These are phyloP conservation scores for Parachlorella kessleri DNA, from an alignment of 139 green algal species.

Conservation along the genomic window DNA sequence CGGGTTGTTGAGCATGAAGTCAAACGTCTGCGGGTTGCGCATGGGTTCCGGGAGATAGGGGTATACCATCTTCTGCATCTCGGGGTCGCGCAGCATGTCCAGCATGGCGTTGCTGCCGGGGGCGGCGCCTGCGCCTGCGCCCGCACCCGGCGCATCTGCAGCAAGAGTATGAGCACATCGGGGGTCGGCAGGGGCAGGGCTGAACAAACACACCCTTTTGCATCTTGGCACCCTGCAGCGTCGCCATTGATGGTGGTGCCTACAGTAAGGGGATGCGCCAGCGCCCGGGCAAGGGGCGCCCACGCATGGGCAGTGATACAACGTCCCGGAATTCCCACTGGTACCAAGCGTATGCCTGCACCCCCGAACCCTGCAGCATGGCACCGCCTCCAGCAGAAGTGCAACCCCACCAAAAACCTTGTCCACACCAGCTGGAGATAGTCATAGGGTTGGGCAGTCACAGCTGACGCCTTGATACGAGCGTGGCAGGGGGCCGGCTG, in stretches of 20 bases:
- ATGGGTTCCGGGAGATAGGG: conserved; percentile 89
- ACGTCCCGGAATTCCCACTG: too few species aligned
- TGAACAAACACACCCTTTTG: neutral
- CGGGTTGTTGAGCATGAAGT: conserved; percentile 81
- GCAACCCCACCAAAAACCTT: too few species aligned
- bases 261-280: neutral
- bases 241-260: neutral
- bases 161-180: neutral
- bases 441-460: neutral
- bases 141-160: neutral
- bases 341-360: too few species aligned
- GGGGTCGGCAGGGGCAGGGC: too few species aligned
- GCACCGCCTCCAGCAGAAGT: too few species aligned
- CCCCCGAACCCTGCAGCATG: too few species aligned
- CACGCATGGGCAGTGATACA: too few species aligned
- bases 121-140: neutral
- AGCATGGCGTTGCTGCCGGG: conserved; percentile 19
- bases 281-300: neutral
- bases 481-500: neutral
- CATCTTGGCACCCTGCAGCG: too few species aligned
- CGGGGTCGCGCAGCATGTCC: conserved; percentile 47
- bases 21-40: conserved; percentile 85
- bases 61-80: conserved; percentile 88
- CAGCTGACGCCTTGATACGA: neutral
- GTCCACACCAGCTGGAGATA: neutral